Base-by-base conservation (phyloP, 2,329 filamentous ascomycete species). In the Verticillium isaacii region DNA sequence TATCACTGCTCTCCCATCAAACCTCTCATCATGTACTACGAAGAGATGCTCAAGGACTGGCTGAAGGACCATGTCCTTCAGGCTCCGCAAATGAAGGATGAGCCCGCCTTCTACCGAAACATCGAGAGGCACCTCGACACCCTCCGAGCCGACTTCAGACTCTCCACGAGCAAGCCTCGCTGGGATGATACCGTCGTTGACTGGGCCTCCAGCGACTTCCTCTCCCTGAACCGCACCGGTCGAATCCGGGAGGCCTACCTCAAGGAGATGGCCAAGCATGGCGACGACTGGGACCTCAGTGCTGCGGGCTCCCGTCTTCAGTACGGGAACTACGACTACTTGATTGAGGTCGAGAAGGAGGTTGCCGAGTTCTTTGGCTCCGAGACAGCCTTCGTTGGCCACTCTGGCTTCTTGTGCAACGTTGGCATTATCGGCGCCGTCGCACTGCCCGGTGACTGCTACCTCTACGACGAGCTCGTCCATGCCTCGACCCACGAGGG, bases 401-500 rank as follows among this genome's bases (percentile, higher is more conserved):
- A 80, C 61, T 84, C 87, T 0, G 88, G 87, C 0, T 88, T 84
- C 61, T 87, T 89, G 65, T 88, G 87, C 15, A 90, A 90, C 66
- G 79, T 84, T 0, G 87, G 86, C 0, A 76, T 90, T 1, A 82
- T 89, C 17, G 76, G 80, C 2, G 85, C 82, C 60, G 76, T 87
- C 1, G 85, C 87, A 1, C 86, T 86, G 65, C 76, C 75, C 0
- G 85, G 82, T 0, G 88, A 91, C 70, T 68, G 82, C 1, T 80
- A 95, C 29, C 71, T 95, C 0, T 89, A 91, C 66, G 91, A 94
- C 68, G 89, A 89, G 70, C 78, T 89, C 32, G 86, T 94, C 15
- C 91, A 94, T 66, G 91, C 91, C 0, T 92, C 89, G 66, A 85
- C 88, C 1, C 90, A 92, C 63, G 90, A 93, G 70, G 91, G 91